A percentile compares a stretch with the other conserved stretches of the same genome.
phyloP scores from a whole-genome alignment of 2,329 filamentous ascomycete species.

The Laburnicola sp. region DNA sequence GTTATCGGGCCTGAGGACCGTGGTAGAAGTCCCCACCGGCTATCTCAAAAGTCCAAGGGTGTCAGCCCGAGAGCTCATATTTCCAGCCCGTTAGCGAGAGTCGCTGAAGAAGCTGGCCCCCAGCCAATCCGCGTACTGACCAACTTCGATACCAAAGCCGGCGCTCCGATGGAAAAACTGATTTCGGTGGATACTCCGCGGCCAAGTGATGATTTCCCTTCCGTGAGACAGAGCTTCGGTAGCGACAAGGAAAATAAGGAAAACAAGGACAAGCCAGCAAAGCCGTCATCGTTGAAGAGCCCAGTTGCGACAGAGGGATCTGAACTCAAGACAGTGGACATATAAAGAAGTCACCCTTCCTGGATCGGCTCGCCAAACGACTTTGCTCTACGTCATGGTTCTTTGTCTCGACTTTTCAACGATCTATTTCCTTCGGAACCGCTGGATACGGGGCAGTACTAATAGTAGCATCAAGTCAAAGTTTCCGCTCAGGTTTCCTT shows the following conservation, averaged over 20 bases:
- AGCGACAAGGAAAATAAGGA: constrained; percentile 46
- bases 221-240: constrained; percentile 36
- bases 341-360: constrained; percentile 32
- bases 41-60: constrained; percentile 61
- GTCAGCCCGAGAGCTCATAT: constrained; percentile 68
- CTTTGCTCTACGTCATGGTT: neutral
- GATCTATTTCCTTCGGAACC: constrained; percentile 27
- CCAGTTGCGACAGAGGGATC: constrained; percentile 29
- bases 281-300: constrained; percentile 34
- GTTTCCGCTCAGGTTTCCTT: too few species aligned
- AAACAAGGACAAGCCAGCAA: too few species aligned
- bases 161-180: constrained; percentile 43
- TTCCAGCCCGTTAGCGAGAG: constrained; percentile 71
- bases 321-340: constrained; percentile 56
- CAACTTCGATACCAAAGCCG: constrained; percentile 37
- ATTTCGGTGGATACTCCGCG: constrained; percentile 49
- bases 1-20: constrained; percentile 61
- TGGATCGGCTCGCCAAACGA: neutral
- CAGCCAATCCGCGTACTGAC: constrained; percentile 44
- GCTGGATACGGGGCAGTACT: constrained; percentile 34
- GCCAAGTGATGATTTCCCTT: constrained; percentile 43
- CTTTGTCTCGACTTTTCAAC: constrained; percentile 7
- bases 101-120: constrained; percentile 69
- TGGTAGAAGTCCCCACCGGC: constrained; percentile 71
- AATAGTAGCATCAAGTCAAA: too few species aligned